Percentiles rank a stretch among this genome's conserved stretches.
Evolutionary conservation across 768 basidiomycete species (phyloP).

Genomic region (Kwoniella sp.): DNA sequence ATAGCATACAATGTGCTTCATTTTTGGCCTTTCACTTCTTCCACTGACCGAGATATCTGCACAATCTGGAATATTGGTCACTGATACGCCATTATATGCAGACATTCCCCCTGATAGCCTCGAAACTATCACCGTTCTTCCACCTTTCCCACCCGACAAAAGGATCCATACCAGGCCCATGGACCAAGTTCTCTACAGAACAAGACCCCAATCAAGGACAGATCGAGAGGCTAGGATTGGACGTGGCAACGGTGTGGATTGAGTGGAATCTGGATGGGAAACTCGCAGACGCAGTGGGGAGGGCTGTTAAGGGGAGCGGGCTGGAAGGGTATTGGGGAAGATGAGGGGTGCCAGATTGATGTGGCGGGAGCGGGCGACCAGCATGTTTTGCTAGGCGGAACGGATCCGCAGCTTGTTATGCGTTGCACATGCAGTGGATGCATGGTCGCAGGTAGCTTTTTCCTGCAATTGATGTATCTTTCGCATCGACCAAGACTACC

Average conservation of each 20-base stretch:
- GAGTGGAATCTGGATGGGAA: slow-evolving; percentile 32
- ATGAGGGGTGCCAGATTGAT: too few relatives aligned
- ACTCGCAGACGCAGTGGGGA: slow-evolving; percentile 20
- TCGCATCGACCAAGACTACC: too few relatives aligned
- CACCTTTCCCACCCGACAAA: slow-evolving; percentile 72
- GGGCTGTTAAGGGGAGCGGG: slow-evolving; percentile 12
- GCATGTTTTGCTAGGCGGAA: too few relatives aligned
- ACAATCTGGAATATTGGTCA: too few relatives aligned
- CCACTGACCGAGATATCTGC: too few relatives aligned
- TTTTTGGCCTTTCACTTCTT: too few relatives aligned
- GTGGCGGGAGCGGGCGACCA: too few relatives aligned
- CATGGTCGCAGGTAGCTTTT: too few relatives aligned
- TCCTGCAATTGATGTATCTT: too few relatives aligned
- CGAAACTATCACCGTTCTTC: slow-evolving; percentile 78
- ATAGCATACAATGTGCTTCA: too few relatives aligned
- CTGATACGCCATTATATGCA: slow-evolving; percentile 45
- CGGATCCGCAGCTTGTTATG: too few relatives aligned
- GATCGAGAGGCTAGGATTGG: slow-evolving; percentile 66
- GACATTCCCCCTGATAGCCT: slow-evolving; percentile 62
- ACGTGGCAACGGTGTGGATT: slow-evolving; percentile 60
- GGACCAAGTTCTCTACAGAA: slow-evolving; percentile 63
- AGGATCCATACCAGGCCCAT: slow-evolving; percentile 77
- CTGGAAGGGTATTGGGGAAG: slow-evolving; percentile 19
- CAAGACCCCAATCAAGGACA: slow-evolving; percentile 14
- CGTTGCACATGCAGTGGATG: too few relatives aligned